Conservation (phyloP, 1,284 basidiomycete species). For the Erythrobasidium hasegawianum region DNA sequence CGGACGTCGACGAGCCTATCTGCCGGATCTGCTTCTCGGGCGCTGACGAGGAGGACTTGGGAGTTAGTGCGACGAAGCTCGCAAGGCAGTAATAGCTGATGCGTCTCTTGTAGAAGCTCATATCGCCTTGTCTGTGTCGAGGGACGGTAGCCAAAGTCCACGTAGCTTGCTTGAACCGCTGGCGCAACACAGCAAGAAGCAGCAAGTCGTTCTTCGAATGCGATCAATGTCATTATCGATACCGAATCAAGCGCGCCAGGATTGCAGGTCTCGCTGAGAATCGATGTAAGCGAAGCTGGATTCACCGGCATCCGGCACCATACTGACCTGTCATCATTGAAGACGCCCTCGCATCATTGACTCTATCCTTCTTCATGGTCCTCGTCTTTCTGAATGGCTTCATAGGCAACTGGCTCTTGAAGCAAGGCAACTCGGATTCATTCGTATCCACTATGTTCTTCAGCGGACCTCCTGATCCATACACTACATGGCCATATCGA, state of each 20-base stretch:
- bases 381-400: constrained; percentile 28
- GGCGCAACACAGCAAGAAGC: constrained; percentile 11
- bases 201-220: constrained; percentile 31
- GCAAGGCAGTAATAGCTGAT: neutral
- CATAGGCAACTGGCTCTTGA: constrained; percentile 30
- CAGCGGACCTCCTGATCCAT: constrained; percentile 19
- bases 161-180: constrained; percentile 25
- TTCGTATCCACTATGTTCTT: constrained; percentile 23
- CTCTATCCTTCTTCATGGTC: constrained; percentile 24
- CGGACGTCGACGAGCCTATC: constrained; percentile 8
- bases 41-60: constrained; percentile 30
- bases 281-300: constrained; percentile 4
- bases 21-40: constrained; percentile 33
- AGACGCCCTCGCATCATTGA: constrained; percentile 21
- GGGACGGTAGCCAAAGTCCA: constrained; percentile 32
- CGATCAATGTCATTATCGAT: constrained; percentile 31
- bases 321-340: neutral
- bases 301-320: neutral
- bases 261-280: constrained; percentile 36
- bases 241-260: constrained; percentile 26
- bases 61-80: neutral
- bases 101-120: constrained; percentile 13
- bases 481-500: constrained; percentile 12
- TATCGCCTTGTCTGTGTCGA: constrained; percentile 28
- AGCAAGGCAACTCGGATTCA: constrained; percentile 13